A percentile compares a stretch with the other conserved stretches of the same genome.
Conservation (phyloP, 306 rosid species). For the Mucuna pruriens region DNA sequence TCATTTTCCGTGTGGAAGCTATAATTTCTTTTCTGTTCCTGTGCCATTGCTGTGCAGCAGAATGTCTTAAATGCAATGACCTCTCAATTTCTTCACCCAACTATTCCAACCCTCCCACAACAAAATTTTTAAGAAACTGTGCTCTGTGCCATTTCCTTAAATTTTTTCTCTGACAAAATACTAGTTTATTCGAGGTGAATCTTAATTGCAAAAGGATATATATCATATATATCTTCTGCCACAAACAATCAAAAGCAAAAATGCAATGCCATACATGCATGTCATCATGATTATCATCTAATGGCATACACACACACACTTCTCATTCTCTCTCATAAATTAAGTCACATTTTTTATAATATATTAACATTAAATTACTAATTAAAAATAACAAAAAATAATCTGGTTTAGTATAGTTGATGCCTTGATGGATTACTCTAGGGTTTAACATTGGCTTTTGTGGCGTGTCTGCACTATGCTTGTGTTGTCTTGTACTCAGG, state of each 20-base stretch:
- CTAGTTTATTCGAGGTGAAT: constrained; percentile 42
- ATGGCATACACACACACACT: neutral
- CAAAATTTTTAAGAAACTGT: constrained; percentile 24
- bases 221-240: constrained; percentile 15
- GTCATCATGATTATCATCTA: constrained; percentile 28
- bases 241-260: constrained; percentile 4
- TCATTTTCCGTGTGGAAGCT: constrained; percentile 34
- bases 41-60: constrained; percentile 43
- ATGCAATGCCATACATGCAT: constrained; percentile 4
- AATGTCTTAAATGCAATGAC: constrained; percentile 58
- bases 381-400: neutral
- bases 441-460: constrained; percentile 41
- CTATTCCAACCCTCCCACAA: constrained; percentile 38
- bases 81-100: constrained; percentile 53
- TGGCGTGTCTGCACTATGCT: constrained; percentile 23
- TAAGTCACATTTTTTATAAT: neutral
- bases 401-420: constrained; percentile 13
- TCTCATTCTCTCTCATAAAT: constrained; percentile 2
- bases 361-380: neutral
- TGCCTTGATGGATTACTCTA: constrained; percentile 40
- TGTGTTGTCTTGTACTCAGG: constrained; percentile 51
- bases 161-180: constrained; percentile 47
- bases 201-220: constrained; percentile 39
- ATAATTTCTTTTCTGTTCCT: constrained; percentile 35
- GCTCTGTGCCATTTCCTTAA: constrained; percentile 48